Percentiles rank a stretch among this genome's conserved stretches.
Evolutionary conservation across 257 asterid species (phyloP).

Genomic region (Forsythia suspensa): DNA sequence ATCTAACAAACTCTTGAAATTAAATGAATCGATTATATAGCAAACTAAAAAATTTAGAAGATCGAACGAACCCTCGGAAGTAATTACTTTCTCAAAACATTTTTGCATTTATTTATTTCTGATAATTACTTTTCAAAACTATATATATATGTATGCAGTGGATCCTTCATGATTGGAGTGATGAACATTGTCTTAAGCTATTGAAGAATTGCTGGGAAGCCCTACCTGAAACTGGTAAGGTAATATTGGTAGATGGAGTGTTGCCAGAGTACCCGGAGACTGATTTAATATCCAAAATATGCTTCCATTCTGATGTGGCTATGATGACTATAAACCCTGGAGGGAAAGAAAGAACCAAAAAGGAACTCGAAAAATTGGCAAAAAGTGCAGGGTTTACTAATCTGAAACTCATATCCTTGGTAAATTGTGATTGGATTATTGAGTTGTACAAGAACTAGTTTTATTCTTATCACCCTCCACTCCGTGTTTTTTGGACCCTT

Average conservation of each 20-base stretch:
- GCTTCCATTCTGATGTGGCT: slow-evolving; percentile 8
- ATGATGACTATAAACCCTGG: slow-evolving; percentile 28
- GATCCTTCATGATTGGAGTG: slow-evolving; percentile 35
- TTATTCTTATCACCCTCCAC: not conserved
- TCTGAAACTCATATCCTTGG: not conserved
- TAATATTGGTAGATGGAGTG: slow-evolving; percentile 20
- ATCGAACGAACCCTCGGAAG: not conserved
- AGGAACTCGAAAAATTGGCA: slow-evolving; percentile 24
- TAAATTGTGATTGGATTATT: slow-evolving; percentile 23
- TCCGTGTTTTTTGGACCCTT: not conserved
- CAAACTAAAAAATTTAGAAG: not conserved
- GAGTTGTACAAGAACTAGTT: slow-evolving; percentile 24
- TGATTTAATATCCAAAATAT: slow-evolving; percentile 7
- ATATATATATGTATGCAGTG: slow-evolving; percentile 4
- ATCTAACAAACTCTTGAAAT: too few relatives aligned
- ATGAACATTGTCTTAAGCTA: slow-evolving; percentile 24
- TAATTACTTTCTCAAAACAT: too few relatives aligned
- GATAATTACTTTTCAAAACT: too few relatives aligned
- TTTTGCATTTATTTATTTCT: too few relatives aligned
- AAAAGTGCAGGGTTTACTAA: slow-evolving; percentile 24
- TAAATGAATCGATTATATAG: too few relatives aligned
- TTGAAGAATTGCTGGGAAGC: slow-evolving; percentile 26
- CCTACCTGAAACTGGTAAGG: slow-evolving; percentile 26
- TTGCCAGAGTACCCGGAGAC: slow-evolving; percentile 21
- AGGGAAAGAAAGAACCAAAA: slow-evolving; percentile 29